phyloP scores from a whole-genome alignment of 352 stramenopile genomes.

The Poterioochromonas sp. region DNA sequence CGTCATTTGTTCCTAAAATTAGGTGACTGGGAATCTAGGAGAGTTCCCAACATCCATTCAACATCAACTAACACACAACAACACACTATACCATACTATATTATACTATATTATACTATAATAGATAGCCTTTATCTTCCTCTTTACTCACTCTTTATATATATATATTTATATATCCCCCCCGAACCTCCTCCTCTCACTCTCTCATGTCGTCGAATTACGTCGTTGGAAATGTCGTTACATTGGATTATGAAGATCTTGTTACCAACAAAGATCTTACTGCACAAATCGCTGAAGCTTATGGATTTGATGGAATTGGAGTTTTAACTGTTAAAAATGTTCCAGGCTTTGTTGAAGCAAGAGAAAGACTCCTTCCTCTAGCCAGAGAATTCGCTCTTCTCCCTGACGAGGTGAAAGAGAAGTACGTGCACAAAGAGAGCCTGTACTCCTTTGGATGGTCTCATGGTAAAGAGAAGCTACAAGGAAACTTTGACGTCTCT shows the following conservation, averaged over 20 bases:
- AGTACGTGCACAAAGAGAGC: constrained; percentile 67
- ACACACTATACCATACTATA: too few species aligned
- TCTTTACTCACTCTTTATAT: too few species aligned
- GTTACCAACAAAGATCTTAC: constrained; percentile 32
- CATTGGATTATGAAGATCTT: constrained; percentile 32
- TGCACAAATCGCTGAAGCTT: constrained; percentile 50
- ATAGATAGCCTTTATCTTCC: too few species aligned
- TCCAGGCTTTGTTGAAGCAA: constrained; percentile 60
- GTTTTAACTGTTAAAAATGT: constrained; percentile 75
- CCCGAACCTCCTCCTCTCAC: too few species aligned
- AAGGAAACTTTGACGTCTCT: constrained; percentile 67
- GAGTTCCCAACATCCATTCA: too few species aligned
- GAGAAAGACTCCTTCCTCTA: constrained; percentile 63
- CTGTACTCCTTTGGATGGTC: constrained; percentile 83
- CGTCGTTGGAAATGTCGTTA: not conserved
- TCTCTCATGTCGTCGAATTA: too few species aligned
- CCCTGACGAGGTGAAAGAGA: constrained; percentile 57
- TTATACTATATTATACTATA: too few species aligned
- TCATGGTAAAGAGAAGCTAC: constrained; percentile 79
- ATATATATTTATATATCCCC: too few species aligned
- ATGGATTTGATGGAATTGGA: constrained; percentile 74
- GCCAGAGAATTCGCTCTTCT: constrained; percentile 61
- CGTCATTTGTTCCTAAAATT: too few species aligned
- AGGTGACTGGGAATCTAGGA: too few species aligned
- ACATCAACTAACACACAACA: too few species aligned